Evolutionary conservation across 108 stramenopile genomes (phyloP).

Genomic region (Thalassiosira profunda): DNA sequence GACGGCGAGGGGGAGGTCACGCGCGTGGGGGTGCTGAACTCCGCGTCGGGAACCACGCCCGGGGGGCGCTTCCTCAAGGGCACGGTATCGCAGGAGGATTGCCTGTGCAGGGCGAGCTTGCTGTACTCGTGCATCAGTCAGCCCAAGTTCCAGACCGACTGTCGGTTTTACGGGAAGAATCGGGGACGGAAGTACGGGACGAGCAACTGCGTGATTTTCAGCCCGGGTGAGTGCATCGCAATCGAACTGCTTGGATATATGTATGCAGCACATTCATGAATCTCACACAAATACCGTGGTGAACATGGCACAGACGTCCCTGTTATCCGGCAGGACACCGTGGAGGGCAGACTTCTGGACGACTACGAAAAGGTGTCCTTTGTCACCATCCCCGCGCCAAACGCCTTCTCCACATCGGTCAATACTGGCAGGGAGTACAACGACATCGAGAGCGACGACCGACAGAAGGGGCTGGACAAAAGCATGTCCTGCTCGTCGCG

Average conservation of each 20-base stretch:
- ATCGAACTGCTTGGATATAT: not conserved
- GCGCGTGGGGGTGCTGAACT: slow-evolving; percentile 50
- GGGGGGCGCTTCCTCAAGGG: slow-evolving; percentile 56
- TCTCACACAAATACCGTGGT: not conserved
- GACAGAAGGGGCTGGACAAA: not conserved
- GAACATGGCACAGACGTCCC: slow-evolving; percentile 42
- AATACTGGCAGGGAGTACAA: slow-evolving; percentile 43
- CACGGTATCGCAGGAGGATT: slow-evolving; percentile 56
- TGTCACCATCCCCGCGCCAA: slow-evolving; percentile 51
- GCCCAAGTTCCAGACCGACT: slow-evolving; percentile 38
- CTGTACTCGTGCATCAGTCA: slow-evolving; percentile 56
- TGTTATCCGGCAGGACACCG: slow-evolving; percentile 55
- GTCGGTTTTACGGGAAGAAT: slow-evolving; percentile 48
- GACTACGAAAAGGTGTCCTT: slow-evolving; percentile 34
- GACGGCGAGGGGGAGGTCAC: no score
- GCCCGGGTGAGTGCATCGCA: slow-evolving; percentile 40
- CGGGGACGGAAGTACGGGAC: slow-evolving; percentile 36
- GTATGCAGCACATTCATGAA: not conserved
- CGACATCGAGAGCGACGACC: slow-evolving; percentile 27
- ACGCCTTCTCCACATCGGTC: slow-evolving; percentile 52
- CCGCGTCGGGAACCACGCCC: slow-evolving; percentile 49
- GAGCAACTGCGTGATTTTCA: slow-evolving; percentile 48
- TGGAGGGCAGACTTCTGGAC: slow-evolving; percentile 50
- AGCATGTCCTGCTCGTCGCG: not conserved
- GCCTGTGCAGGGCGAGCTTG: slow-evolving; percentile 52